Conservation (phyloP, 1,284 basidiomycete species). For the Austropuccinia psidii region DNA sequence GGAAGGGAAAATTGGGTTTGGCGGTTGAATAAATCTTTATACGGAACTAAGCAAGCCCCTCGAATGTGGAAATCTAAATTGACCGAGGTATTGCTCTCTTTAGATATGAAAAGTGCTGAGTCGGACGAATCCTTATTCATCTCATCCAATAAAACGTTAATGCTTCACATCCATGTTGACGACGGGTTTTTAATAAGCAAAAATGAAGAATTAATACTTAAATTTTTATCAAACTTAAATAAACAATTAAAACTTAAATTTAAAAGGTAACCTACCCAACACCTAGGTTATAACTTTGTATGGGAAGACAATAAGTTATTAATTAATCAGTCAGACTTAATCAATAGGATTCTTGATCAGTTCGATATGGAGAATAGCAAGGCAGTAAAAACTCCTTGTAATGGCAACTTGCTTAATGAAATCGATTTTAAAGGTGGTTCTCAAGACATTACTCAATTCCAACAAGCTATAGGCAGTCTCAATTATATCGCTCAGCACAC, state of each 20-base stretch:
- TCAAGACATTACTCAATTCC: background rate
- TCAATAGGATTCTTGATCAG: background rate
- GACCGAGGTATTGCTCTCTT: background rate
- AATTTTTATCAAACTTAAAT: background rate
- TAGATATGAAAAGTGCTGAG: too few relatives aligned
- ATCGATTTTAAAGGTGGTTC: background rate
- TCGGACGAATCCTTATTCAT: background rate
- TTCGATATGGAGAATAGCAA: background rate
- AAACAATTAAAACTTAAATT: background rate
- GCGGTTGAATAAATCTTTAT: background rate
- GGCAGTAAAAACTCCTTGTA: background rate
- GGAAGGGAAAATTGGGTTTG: too few relatives aligned
- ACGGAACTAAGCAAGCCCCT: background rate
- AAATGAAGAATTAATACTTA: background rate
- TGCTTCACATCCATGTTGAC: conserved; percentile 8
- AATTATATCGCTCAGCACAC: background rate
- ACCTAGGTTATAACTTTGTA: background rate
- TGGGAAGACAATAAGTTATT: background rate
- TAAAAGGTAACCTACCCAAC: background rate
- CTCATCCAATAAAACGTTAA: background rate
- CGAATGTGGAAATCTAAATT: background rate
- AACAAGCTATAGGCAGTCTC: background rate
- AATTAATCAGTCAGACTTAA: background rate
- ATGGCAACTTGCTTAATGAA: background rate
- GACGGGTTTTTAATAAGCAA: background rate